Evolutionary conservation across 2,329 filamentous ascomycete genomes (phyloP).

Genomic region (Alternaria tenuissima): DNA sequence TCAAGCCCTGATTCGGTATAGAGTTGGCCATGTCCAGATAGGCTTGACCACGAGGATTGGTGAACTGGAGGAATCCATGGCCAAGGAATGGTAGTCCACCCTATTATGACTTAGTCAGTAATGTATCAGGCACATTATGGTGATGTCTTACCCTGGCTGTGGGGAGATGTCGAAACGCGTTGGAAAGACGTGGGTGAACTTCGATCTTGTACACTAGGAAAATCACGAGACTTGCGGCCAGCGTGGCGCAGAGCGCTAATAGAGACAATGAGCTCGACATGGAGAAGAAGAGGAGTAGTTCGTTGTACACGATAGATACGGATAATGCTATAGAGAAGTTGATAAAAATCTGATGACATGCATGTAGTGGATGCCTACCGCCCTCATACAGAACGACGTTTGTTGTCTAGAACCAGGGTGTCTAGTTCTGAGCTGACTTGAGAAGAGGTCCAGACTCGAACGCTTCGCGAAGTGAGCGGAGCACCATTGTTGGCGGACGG

Average conservation of each 20-base stretch:
- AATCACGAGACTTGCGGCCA: not conserved
- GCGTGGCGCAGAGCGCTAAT: not conserved
- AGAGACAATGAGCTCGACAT: not conserved
- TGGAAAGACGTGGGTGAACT: not conserved
- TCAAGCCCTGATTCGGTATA: slow-evolving; percentile 2
- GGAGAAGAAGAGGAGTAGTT: not conserved
- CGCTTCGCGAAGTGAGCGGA: no score
- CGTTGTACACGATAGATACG: not conserved
- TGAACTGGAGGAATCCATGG: slow-evolving; percentile 5
- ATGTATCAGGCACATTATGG: not conserved
- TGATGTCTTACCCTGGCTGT: not conserved
- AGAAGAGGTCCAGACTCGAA: no score
- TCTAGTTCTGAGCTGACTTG: no score
- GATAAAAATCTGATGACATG: not conserved
- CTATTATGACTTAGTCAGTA: not conserved
- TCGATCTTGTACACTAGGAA: slow-evolving; percentile 1
- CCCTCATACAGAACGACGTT: not conserved
- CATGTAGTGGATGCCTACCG: not conserved
- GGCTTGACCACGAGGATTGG: slow-evolving; percentile 3
- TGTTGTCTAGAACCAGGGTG: not conserved
- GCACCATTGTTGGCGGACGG: not conserved
- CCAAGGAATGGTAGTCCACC: slow-evolving; percentile 1
- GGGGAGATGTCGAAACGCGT: not conserved
- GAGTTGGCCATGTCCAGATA: slow-evolving; percentile 3
- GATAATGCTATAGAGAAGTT: not conserved